Conservation (phyloP, 352 stramenopile genomes). For the Phytophthora chlamydospora region DNA sequence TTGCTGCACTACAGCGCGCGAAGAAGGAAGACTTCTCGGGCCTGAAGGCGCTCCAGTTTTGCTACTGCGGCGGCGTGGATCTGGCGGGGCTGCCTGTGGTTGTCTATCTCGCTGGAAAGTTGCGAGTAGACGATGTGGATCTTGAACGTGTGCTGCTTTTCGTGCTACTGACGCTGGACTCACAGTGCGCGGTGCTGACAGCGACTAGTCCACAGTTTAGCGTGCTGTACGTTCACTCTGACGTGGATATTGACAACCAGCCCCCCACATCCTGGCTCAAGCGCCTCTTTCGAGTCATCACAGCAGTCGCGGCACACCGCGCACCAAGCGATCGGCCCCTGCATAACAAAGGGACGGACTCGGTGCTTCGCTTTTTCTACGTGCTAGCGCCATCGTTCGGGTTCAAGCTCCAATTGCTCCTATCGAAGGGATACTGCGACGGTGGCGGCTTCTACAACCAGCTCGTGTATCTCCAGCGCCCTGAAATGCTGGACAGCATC, state of each 20-base stretch:
- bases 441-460: slow-evolving; percentile 74
- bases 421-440: slow-evolving; percentile 69
- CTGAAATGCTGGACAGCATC: slow-evolving; percentile 60
- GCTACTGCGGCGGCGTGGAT: slow-evolving; percentile 76
- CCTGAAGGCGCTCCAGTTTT: slow-evolving; percentile 56
- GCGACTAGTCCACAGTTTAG: slow-evolving; percentile 58
- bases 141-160: slow-evolving; percentile 80
- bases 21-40: slow-evolving; percentile 64
- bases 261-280: slow-evolving; percentile 71
- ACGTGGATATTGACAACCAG: slow-evolving; percentile 56
- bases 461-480: slow-evolving; percentile 67
- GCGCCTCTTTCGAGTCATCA: slow-evolving; percentile 65
- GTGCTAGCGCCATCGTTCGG: slow-evolving; percentile 76
- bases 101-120: slow-evolving; percentile 67
- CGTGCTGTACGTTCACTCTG: slow-evolving; percentile 70
- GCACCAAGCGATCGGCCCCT: slow-evolving; percentile 20
- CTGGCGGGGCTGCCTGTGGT: slow-evolving; percentile 70
- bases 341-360: slow-evolving; percentile 31
- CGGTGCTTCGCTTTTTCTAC: slow-evolving; percentile 81
- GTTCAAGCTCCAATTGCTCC: slow-evolving; percentile 75
- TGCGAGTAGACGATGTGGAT: slow-evolving; percentile 51
- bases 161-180: slow-evolving; percentile 70
- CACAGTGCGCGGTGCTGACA: slow-evolving; percentile 36
- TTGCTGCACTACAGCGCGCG: slow-evolving; percentile 49
- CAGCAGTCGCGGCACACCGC: slow-evolving; percentile 33